A percentile compares a stretch with the other conserved stretches of the same genome.
These are phyloP conservation scores for Heimioporus punctisporus DNA, from an alignment of 1,284 basidiomycete genomes.

Conservation along the genomic window DNA sequence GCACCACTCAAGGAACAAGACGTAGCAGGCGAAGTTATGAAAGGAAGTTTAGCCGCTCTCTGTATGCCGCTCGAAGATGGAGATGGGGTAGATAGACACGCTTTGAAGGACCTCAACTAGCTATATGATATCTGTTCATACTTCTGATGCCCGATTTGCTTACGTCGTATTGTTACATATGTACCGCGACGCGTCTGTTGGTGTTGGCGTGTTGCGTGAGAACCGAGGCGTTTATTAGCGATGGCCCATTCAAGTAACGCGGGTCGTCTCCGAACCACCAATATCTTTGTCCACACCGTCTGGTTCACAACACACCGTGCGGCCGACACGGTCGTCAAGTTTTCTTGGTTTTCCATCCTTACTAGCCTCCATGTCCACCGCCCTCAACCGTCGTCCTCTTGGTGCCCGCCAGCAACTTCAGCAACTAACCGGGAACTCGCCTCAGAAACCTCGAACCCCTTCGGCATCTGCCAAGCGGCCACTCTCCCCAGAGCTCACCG, in stretches of 20 bases:
- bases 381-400: constrained; percentile 44
- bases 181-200: constrained; percentile 18
- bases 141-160: background rate
- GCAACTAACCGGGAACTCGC: constrained; percentile 34
- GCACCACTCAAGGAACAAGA: constrained; percentile 27
- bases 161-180: background rate
- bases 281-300: constrained; percentile 5
- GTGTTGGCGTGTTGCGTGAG: constrained; percentile 30
- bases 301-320: background rate
- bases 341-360: constrained; percentile 5
- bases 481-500: constrained; percentile 59
- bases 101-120: constrained; percentile 30
- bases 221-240: constrained; percentile 18
- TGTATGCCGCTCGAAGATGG: constrained; percentile 12
- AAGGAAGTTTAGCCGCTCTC: constrained; percentile 6
- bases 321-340: background rate
- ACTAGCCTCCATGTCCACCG: constrained; percentile 37
- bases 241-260: constrained; percentile 4
- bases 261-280: constrained; percentile 5
- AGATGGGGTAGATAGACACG: constrained; percentile 25
- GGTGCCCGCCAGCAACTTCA: constrained; percentile 33
- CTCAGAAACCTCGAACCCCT: constrained; percentile 28
- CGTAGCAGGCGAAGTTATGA: constrained; percentile 1
- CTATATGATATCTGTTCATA: background rate
- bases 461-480: constrained; percentile 51